Evolutionary conservation across 1,284 basidiomycete species (phyloP).

Genomic region (Ustilago tritici): DNA sequence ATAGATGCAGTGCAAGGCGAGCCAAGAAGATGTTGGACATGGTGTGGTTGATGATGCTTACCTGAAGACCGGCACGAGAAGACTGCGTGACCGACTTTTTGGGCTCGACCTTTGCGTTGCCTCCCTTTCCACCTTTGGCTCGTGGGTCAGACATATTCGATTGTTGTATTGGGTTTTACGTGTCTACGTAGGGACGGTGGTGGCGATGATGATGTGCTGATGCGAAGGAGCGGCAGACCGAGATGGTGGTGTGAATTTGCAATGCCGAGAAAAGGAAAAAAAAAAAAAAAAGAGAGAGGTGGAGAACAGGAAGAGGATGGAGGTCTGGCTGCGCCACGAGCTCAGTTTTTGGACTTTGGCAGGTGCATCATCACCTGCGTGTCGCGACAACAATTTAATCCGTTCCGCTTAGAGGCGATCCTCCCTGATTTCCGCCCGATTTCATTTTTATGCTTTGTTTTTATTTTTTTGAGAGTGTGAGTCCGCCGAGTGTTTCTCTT

Average conservation of each 20-base stretch:
- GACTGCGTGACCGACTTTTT: conserved; percentile 60
- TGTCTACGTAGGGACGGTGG: background rate
- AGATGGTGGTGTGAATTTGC: conserved; percentile 39
- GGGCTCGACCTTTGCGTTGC: conserved; percentile 51
- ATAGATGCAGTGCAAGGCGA: background rate
- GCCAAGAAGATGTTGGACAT: background rate
- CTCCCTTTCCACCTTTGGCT: conserved; percentile 56
- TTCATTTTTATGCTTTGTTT: conserved; percentile 11
- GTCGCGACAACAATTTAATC: conserved; percentile 10
- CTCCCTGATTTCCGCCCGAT: conserved; percentile 10
- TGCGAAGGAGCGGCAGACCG: background rate
- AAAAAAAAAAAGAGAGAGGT: background rate
- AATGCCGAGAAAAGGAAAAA: conserved; percentile 20
- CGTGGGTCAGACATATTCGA: conserved; percentile 53
- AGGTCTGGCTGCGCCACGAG: conserved; percentile 2
- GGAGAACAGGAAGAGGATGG: conserved; percentile 5
- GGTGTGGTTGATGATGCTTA: conserved; percentile 39
- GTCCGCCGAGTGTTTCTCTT: background rate
- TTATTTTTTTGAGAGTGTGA: background rate
- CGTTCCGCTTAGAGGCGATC: conserved; percentile 9
- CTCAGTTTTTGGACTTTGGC: conserved; percentile 15
- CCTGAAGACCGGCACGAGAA: conserved; percentile 63
- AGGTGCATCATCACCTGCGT: conserved; percentile 9
- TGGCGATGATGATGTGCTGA: conserved; percentile 1
- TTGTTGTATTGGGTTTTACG: conserved; percentile 1